These are phyloP conservation scores for Colletotrichum navitas DNA, from an alignment of 2,329 filamentous ascomycete genomes.

Conservation along the genomic window DNA sequence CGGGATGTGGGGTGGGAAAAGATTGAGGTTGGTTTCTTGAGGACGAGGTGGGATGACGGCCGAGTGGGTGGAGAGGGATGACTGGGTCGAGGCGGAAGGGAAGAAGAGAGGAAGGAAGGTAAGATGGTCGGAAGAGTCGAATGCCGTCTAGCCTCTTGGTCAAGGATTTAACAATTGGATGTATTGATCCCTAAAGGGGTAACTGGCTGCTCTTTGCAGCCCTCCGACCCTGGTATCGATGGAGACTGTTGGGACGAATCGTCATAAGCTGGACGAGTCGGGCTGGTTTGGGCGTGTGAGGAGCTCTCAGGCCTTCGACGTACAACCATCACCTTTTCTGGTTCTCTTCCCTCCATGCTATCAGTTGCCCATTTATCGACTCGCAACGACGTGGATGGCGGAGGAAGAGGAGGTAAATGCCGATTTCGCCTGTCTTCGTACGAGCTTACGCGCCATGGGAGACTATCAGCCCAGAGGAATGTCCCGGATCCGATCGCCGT, in stretches of 20 bases:
- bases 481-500: neutral
- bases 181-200: neutral
- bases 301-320: neutral
- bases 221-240: neutral
- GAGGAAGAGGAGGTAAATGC: neutral
- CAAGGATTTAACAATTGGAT: neutral
- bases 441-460: neutral
- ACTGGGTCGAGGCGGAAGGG: neutral
- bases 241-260: neutral
- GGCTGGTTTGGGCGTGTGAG: neutral
- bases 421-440: neutral
- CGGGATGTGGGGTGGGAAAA: slow-evolving; percentile 1
- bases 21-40: neutral
- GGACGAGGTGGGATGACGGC: slow-evolving; percentile 3
- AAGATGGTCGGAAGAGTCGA: neutral
- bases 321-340: neutral
- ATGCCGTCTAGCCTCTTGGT: neutral
- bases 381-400: neutral
- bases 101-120: neutral
- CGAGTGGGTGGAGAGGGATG: neutral
- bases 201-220: neutral
- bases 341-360: neutral
- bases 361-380: neutral
- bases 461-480: neutral
- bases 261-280: too few relatives aligned